phyloP scores from a whole-genome alignment of 768 basidiomycete species.

The Russula griseocarnosa region DNA sequence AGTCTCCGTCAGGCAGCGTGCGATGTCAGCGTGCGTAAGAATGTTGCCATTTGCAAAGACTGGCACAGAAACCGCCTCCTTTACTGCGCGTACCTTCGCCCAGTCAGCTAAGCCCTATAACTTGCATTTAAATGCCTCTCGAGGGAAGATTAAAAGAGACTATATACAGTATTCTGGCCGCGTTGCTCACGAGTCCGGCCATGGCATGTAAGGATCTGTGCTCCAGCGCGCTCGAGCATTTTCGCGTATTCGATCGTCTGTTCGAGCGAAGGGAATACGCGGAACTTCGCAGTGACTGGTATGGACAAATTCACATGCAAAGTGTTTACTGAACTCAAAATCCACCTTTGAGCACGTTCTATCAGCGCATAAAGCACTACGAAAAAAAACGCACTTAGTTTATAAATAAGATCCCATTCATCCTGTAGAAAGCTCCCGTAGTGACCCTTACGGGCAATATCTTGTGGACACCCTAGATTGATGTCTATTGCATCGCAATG shows the following conservation, averaged over 20 bases:
- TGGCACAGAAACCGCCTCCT: constrained; percentile 82
- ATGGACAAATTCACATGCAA: constrained; percentile 78
- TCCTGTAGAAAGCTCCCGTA: constrained; percentile 94
- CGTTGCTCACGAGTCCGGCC: constrained; percentile 90
- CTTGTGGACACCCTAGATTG: constrained; percentile 93
- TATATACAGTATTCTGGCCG: constrained; percentile 70
- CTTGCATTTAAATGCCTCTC: not conserved
- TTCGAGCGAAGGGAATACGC: constrained; percentile 79
- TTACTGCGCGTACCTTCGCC: constrained; percentile 86
- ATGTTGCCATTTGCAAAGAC: constrained; percentile 98
- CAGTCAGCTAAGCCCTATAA: constrained; percentile 80
- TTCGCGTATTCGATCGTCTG: constrained; percentile 91
- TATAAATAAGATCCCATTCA: constrained; percentile 86
- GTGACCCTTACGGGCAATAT: constrained; percentile 81
- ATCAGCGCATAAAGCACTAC: not conserved
- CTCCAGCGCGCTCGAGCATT: constrained; percentile 94
- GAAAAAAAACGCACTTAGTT: constrained; percentile 53
- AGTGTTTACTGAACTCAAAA: constrained; percentile 61
- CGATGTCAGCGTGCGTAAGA: constrained; percentile 80
- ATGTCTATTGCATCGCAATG: constrained; percentile 93
- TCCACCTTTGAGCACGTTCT: not conserved
- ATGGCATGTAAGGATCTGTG: constrained; percentile 92
- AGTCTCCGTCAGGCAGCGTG: constrained; percentile 72
- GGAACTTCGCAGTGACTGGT: constrained; percentile 97
- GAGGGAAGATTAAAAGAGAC: constrained; percentile 1